Percentiles rank a stretch among this genome's conserved stretches.
Evolutionary conservation across 768 basidiomycete genomes (phyloP).

Genomic region (Cystofilobasidium macerans): DNA sequence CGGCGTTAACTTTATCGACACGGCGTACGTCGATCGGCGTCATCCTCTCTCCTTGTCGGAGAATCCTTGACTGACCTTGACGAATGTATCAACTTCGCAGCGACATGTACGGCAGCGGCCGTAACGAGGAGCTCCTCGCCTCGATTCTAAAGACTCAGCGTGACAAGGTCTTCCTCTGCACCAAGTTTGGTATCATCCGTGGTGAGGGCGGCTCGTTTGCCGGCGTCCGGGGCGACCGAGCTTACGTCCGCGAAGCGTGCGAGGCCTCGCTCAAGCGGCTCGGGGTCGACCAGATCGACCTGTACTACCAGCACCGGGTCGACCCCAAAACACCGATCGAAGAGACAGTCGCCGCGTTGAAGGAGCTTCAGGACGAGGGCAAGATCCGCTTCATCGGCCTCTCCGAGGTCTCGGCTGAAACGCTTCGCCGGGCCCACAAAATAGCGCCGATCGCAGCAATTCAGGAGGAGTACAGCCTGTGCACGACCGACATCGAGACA

Average conservation of each 20-base stretch:
- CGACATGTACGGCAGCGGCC: not conserved
- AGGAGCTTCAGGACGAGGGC: slow-evolving; percentile 41
- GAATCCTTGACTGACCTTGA: no score
- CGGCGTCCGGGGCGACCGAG: slow-evolving; percentile 22
- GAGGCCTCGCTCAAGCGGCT: slow-evolving; percentile 10
- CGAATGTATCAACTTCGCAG: no score
- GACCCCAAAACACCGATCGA: slow-evolving; percentile 33
- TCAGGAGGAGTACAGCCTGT: slow-evolving; percentile 49
- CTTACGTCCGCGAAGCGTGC: slow-evolving; percentile 20
- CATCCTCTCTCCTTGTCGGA: no score
- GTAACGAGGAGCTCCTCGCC: slow-evolving; percentile 12
- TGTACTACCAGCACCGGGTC: slow-evolving; percentile 33
- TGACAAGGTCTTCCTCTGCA: slow-evolving; percentile 30
- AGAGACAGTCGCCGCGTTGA: slow-evolving; percentile 46
- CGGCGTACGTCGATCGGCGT: no score
- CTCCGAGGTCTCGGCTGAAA: slow-evolving; percentile 34
- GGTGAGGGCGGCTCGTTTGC: slow-evolving; percentile 10
- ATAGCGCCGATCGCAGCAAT: slow-evolving; percentile 12
- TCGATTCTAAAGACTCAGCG: slow-evolving; percentile 17
- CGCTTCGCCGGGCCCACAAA: slow-evolving; percentile 30
- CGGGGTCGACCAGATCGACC: slow-evolving; percentile 20
- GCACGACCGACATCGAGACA: slow-evolving; percentile 46
- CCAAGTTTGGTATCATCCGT: slow-evolving; percentile 29
- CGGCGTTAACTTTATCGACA: no score
- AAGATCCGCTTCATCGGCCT: slow-evolving; percentile 34